These are phyloP conservation scores for Novymonas esmeraldas DNA, from an alignment of 208 protist species.

Conservation along the genomic window DNA sequence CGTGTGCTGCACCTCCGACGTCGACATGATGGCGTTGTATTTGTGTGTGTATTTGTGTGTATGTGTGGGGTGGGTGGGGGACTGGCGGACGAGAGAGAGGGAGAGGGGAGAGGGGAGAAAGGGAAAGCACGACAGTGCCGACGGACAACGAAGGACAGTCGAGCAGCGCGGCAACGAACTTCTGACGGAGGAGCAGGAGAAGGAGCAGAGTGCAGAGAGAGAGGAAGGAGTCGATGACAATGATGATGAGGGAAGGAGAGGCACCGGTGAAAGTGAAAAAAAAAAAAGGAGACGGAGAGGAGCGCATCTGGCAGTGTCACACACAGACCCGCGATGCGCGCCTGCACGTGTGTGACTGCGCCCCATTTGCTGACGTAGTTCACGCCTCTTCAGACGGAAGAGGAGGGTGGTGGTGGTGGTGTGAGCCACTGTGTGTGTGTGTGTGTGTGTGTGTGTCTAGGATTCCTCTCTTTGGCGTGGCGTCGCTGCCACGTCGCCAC, in stretches of 20 bases:
- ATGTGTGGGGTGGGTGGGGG: background rate
- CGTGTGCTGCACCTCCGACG: slow-evolving; percentile 33
- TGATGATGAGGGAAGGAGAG: background rate
- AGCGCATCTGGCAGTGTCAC: background rate
- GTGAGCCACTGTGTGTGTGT: background rate
- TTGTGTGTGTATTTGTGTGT: background rate
- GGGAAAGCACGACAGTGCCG: background rate
- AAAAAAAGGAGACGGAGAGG: slow-evolving; percentile 9
- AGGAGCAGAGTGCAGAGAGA: background rate
- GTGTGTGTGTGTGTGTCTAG: background rate
- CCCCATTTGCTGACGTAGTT: too few relatives aligned
- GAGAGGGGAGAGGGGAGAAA: background rate
- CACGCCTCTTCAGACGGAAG: background rate
- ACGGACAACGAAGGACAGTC: too few relatives aligned
- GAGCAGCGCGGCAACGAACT: too few relatives aligned
- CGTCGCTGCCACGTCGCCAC: too few relatives aligned
- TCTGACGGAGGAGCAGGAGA: background rate
- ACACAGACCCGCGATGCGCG: background rate
- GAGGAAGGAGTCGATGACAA: background rate
- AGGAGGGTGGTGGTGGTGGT: background rate
- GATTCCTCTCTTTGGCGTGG: too few relatives aligned
- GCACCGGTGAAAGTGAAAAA: background rate
- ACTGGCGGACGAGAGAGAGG: too few relatives aligned
- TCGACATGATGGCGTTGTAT: slow-evolving; percentile 37
- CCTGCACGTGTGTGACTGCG: background rate